Evolutionary conservation across 2,329 filamentous ascomycete genomes (phyloP), one percentile per base, ranked within the genome.

Genomic region (Ampelomyces quisqualis): DNA sequence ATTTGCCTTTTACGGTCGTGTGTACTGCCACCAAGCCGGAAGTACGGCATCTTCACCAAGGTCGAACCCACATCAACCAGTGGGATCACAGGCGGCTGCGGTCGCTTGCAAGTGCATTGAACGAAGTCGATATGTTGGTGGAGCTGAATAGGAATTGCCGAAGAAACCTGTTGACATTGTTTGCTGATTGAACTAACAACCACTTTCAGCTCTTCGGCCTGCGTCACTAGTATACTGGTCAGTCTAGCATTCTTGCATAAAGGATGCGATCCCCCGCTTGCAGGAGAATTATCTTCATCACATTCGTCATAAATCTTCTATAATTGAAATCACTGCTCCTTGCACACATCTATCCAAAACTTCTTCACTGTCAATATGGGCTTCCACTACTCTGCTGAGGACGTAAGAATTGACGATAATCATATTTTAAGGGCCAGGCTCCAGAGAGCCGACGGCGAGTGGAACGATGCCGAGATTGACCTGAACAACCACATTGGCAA

Each of bases 401-500:
- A 74, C 47, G 73, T 79, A 57, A 67, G 66, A 53, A 59, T 80
- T 50, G 74, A 77, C 33, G 71, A 79, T 51, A 70, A 68, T 49
- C 70, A 74, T 62, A 72, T 76, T 53, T 77, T 80, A 43, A 62
- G 51, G 18, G 74, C 71, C 43, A 49, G 59, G 32, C 72, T 77
- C 33, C 56, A 44, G 11, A 69, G 69, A 35, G 65, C 43, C 3
- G 60, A 74, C 5, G 77, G 74, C 28, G 70, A 77, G 1, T 62
- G 58, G 37, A 53, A 70, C 18, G 72, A 79, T 17, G 56, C 70
- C 9, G 64, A 71, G 56, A 56, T 78, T 37, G 67, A 80, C 56
- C 71, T 81, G 44, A 73, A 81, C 65, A 34, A 67, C 2, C 57
- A 64, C 54, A 67, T 81, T 34, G 77, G 78, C 23, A 81, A 81